Evolutionary conservation across 2,329 filamentous ascomycete genomes (phyloP).

Genomic region (Colletotrichum sojae): DNA sequence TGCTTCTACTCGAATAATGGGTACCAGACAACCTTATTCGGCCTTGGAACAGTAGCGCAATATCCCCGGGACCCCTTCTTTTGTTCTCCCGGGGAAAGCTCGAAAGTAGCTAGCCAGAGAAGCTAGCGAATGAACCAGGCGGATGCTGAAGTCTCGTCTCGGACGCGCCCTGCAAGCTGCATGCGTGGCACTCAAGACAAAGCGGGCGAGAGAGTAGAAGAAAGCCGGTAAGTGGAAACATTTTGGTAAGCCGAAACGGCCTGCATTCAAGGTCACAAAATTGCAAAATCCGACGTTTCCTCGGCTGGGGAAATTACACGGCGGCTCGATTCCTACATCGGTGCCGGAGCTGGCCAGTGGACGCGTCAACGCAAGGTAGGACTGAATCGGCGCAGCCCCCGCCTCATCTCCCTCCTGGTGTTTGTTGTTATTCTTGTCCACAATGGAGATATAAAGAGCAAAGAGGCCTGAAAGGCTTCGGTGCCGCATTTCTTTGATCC

Average conservation of each 20-base stretch:
- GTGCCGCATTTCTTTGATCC: too few species aligned
- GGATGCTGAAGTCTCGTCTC: not conserved
- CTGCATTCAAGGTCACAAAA: conserved; percentile 31
- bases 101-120: not conserved
- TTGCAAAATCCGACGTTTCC: conserved; percentile 32
- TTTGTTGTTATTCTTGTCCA: too few species aligned
- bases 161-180: too few species aligned
- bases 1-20: conserved; percentile 7
- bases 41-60: conserved; percentile 28
- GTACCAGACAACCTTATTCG: conserved; percentile 32
- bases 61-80: conserved; percentile 31
- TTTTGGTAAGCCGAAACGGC: conserved; percentile 25
- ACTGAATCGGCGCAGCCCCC: not conserved
- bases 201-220: not conserved
- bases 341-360: conserved; percentile 12
- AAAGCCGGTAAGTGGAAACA: conserved; percentile 5
- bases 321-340: conserved; percentile 28
- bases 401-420: too few species aligned
- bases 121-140: not conserved
- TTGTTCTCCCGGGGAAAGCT: conserved; percentile 20
- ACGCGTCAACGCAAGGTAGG: conserved; percentile 17
- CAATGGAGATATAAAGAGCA: too few species aligned
- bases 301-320: conserved; percentile 37
- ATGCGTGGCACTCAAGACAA: not conserved
- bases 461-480: too few species aligned